Conservation (phyloP, 2,329 filamentous ascomycete genomes). For the Huntiella abstrusa region DNA sequence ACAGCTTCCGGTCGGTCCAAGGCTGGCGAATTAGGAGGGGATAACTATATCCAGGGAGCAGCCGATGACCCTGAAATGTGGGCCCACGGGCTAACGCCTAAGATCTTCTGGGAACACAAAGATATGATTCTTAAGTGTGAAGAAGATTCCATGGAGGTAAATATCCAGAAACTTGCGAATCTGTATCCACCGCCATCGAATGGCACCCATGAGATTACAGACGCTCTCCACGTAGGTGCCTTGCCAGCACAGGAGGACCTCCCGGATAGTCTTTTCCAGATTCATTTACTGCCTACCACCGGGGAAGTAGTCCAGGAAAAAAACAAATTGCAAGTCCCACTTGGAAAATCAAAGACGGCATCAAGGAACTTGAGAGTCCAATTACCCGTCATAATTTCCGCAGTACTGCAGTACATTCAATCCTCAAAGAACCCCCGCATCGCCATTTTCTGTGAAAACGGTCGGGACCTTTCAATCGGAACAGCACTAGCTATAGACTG, state of each 20-base stretch:
- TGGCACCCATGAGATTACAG: no score
- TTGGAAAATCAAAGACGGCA: no score
- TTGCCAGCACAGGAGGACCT: no score
- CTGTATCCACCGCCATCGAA: no score
- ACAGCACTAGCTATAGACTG: constrained; percentile 60
- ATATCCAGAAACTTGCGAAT: no score
- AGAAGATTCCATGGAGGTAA: constrained; percentile 38
- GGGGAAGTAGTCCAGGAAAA: no score
- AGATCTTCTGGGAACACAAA: constrained; percentile 59
- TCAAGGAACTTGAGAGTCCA: not conserved
- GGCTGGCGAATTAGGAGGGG: constrained; percentile 42
- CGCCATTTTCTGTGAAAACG: constrained; percentile 54
- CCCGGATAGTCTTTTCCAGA: no score
- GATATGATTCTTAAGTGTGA: constrained; percentile 38
- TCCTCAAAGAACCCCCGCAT: constrained; percentile 14
- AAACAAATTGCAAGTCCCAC: no score
- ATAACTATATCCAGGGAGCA: constrained; percentile 70
- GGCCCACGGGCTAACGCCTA: constrained; percentile 61
- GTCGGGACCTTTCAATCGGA: constrained; percentile 65
- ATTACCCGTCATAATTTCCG: not conserved
- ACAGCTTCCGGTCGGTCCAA: constrained; percentile 59
- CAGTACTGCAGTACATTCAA: no score
- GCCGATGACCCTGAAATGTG: constrained; percentile 92
- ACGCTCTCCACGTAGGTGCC: no score
- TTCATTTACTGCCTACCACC: no score